Evolutionary conservation across 495 filamentous ascomycete genomes (phyloP), one percentile per base, ranked within the genome.

Genomic region (Podospora fimiseda): DNA sequence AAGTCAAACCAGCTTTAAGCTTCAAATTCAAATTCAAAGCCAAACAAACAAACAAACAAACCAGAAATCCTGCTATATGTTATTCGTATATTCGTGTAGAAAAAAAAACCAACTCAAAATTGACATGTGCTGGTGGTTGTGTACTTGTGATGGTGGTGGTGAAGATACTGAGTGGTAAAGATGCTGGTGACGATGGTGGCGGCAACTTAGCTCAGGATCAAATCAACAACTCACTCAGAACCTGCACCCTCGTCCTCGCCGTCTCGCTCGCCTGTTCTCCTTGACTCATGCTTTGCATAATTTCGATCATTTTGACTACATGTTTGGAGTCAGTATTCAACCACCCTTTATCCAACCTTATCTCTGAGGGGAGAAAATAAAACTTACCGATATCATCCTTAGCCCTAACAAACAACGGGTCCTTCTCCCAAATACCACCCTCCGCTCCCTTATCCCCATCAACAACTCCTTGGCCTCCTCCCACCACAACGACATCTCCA

Each of bases 241-340:
- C 78, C 37, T 70, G 66, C 13, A 82, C 74, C 48, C 81, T 70
- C 27, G 80, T 82, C 55, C 70, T 62, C 9, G 79, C 79, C 22
- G 80, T 80, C 14, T 75, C 66, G 24, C 74, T 74, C 0, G 68
- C 74, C 19, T 76, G 62, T 3, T 81, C 77, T 14, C 74, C 73
- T 14, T 78, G 71, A 39, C 74, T 71, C 69, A 77, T 80, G 21
- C 62, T 53, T 51, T 75, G 67, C 71, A 83, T 70, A 9, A 84
- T 80, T 43, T 80, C 70, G 37, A 83, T 75, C 80, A 83, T 83
- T 22, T 67, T 65, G 21, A 65, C 78, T 80, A 36, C n/a, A n/a
- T n/a, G n/a, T n/a, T 38, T 23, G 0, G 3, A 11, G 20, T 2
- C 51, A 62, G 18, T 11, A 54, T 47, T 24, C 9, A 13, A 15